phyloP scores from a whole-genome alignment of 257 asterid genomes.

The Forsythia suspensa region DNA sequence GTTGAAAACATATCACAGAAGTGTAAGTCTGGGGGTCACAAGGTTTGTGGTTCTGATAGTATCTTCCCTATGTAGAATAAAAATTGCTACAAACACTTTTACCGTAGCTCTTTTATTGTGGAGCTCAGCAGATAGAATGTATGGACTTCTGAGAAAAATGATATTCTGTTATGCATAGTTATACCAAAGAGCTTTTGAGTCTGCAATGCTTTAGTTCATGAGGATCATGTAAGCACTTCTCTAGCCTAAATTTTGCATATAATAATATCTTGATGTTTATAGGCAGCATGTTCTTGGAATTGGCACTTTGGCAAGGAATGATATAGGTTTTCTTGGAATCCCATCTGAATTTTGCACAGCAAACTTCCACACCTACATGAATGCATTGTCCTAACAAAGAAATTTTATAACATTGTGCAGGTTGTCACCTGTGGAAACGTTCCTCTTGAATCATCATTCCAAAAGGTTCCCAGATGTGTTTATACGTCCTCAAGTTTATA shows the following conservation, averaged over 20 bases:
- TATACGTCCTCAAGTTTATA: conserved; percentile 66
- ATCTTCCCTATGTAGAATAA: background rate
- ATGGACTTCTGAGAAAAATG: background rate
- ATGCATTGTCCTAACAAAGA: conserved; percentile 14
- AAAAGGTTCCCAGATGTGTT: conserved; percentile 67
- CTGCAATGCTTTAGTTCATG: background rate
- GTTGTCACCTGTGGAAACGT: conserved; percentile 78
- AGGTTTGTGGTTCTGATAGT: background rate
- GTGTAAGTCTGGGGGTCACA: too few relatives aligned
- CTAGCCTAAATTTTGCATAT: background rate
- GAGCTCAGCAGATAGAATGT: background rate
- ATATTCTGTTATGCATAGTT: background rate
- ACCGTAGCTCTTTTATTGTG: background rate
- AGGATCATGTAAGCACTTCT: background rate
- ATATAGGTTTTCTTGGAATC: background rate
- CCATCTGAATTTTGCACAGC: background rate
- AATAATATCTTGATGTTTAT: background rate
- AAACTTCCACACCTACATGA: background rate
- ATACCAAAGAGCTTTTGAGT: background rate
- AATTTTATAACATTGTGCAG: conserved; percentile 29
- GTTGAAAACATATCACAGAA: background rate
- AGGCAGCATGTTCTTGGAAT: background rate
- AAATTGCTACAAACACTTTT: background rate
- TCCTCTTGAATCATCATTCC: conserved; percentile 79
- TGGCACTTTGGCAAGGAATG: background rate